These are phyloP conservation scores for Erythrobasidium yunnanense DNA, from an alignment of 768 basidiomycete genomes.

Conservation along the genomic window DNA sequence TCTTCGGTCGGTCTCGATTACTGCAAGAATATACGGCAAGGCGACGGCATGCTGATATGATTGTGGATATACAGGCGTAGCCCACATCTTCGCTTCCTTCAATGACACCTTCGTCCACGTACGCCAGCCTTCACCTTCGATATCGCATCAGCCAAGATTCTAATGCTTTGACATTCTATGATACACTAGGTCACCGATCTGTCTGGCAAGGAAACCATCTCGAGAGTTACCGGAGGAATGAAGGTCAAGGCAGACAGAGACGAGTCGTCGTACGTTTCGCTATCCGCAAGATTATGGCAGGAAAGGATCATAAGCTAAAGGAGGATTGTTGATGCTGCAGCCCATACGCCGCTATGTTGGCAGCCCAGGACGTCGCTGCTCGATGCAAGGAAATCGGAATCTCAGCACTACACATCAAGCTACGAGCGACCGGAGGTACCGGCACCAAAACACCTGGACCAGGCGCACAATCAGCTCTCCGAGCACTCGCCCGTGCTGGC, in stretches of 20 bases:
- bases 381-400: slow-evolving; percentile 98
- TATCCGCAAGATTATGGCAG: background rate
- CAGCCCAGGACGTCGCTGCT: slow-evolving; percentile 87
- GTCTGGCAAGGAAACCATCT: slow-evolving; percentile 97
- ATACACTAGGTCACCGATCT: slow-evolving; percentile 74
- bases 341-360: slow-evolving; percentile 43
- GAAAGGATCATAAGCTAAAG: background rate
- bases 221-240: slow-evolving; percentile 97
- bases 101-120: slow-evolving; percentile 99
- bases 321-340: background rate
- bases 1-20: slow-evolving; percentile 53
- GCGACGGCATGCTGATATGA: background rate
- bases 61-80: slow-evolving; percentile 55
- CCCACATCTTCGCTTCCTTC: slow-evolving; percentile 98
- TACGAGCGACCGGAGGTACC: slow-evolving; percentile 92
- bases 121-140: background rate
- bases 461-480: slow-evolving; percentile 93
- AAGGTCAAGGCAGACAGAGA: slow-evolving; percentile 99
- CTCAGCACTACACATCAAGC: slow-evolving; percentile 96
- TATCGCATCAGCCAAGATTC: background rate
- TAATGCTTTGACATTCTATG: background rate
- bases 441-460: slow-evolving; percentile 99
- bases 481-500: slow-evolving; percentile 93
- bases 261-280: slow-evolving; percentile 80
- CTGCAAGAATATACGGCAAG: background rate